Evolutionary conservation across 371 early-diverging fungal genomes (phyloP).

Genomic region (Funneliformis caledonium): DNA sequence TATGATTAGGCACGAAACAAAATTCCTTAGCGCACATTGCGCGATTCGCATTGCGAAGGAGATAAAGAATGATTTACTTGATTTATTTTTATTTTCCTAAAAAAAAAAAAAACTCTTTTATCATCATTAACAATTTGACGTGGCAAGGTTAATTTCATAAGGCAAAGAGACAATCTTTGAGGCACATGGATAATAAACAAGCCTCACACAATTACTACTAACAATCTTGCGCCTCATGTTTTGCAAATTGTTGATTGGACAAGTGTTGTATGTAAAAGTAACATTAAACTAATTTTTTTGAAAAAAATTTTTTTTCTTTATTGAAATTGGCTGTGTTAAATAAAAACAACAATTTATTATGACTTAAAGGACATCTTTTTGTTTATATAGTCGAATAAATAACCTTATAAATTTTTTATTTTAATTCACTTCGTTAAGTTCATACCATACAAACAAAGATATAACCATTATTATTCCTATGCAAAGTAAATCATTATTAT

Average conservation of each 20-base stretch:
- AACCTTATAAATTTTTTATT: too few species aligned
- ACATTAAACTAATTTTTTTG: too few species aligned
- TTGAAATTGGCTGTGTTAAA: not conserved
- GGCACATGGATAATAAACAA: not conserved
- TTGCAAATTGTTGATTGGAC: not conserved
- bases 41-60: not conserved
- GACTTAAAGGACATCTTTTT: not conserved
- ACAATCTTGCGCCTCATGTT: not conserved
- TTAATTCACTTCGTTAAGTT: not conserved
- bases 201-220: not conserved
- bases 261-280: too few species aligned
- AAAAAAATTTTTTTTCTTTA: not conserved
- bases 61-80: not conserved
- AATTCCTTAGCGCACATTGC: not conserved
- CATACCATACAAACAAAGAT: constrained; percentile 20
- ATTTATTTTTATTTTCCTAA: not conserved
- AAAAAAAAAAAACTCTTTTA: too few species aligned
- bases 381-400: too few species aligned
- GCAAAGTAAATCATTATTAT: not conserved
- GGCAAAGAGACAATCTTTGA: not conserved
- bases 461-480: constrained; percentile 29
- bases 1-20: not conserved
- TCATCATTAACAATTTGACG: not conserved
- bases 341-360: not conserved
- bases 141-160: not conserved